phyloP scores from a whole-genome alignment of 176 grass and related monocot species.

The Eleusine indica region DNA sequence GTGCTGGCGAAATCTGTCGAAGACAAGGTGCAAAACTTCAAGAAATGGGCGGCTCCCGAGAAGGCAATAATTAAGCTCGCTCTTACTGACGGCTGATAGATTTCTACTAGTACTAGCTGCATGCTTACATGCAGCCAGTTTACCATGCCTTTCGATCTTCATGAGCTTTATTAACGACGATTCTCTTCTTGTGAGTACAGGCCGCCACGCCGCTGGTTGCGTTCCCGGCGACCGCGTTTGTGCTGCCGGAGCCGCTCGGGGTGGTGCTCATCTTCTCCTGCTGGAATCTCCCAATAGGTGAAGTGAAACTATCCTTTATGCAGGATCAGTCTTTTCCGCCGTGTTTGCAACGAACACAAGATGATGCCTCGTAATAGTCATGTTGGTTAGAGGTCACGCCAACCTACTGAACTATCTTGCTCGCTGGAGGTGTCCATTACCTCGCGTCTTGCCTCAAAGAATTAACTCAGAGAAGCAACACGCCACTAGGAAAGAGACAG shows the following conservation, averaged over 20 bases:
- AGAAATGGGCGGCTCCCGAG: conserved; percentile 63
- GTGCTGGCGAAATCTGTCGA: conserved; percentile 52
- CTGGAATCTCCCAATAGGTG: conserved; percentile 90
- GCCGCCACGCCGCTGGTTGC: conserved; percentile 50
- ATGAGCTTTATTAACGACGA: not conserved
- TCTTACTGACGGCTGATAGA: not conserved
- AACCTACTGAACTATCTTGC: not conserved
- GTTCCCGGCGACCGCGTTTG: conserved; percentile 61
- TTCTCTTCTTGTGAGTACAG: conserved; percentile 27
- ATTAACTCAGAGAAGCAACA: not conserved
- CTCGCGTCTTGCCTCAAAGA: not conserved
- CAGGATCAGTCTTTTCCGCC: not conserved
- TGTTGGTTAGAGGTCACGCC: conserved; percentile 1
- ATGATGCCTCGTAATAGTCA: not conserved
- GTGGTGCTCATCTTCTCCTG: conserved; percentile 78
- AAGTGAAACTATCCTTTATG: conserved; percentile 13
- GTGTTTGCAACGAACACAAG: not conserved
- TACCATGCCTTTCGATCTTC: not conserved
- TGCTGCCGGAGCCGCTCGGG: conserved; percentile 78
- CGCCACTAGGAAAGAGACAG: not conserved
- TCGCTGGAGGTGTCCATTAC: not conserved
- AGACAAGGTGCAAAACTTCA: conserved; percentile 51
- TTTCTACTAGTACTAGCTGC: not conserved
- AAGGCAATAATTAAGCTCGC: conserved; percentile 39
- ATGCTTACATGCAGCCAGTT: not conserved